Percentiles rank a stretch among this genome's conserved stretches.
phyloP scores from a whole-genome alignment of 2,329 filamentous ascomycete genomes.

The Ophiostoma sp. region DNA sequence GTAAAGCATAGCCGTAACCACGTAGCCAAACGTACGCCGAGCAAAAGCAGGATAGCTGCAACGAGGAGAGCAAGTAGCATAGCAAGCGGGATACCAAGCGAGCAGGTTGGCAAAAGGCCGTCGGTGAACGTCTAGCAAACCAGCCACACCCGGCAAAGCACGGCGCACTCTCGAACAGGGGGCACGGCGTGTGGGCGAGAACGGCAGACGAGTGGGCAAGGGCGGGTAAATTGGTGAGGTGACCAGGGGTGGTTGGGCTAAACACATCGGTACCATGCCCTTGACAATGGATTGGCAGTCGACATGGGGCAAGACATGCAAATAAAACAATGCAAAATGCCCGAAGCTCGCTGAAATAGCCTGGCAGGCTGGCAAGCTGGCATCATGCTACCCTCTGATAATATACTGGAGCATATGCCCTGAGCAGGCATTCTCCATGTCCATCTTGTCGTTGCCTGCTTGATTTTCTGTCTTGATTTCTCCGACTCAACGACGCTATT shows the following conservation, averaged over 20 bases:
- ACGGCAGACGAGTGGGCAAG: background rate
- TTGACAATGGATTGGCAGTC: background rate
- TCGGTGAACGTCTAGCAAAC: constrained; percentile 1
- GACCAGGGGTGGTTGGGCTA: constrained; percentile 1
- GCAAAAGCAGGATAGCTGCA: background rate
- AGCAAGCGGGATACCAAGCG: background rate
- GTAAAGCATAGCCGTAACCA: background rate
- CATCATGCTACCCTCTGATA: no score
- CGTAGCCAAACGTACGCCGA: background rate
- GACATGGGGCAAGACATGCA: background rate
- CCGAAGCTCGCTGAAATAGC: background rate
- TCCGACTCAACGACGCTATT: background rate
- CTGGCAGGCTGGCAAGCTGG: background rate
- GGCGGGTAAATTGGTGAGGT: constrained; percentile 2
- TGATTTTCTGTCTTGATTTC: constrained; percentile 2
- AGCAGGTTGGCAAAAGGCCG: background rate
- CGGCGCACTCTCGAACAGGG: background rate
- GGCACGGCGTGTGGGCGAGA: background rate
- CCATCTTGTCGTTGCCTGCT: background rate
- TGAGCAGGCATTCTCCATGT: no score
- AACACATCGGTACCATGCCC: background rate
- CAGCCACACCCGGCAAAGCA: constrained; percentile 5
- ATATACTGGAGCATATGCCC: no score
- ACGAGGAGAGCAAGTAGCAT: background rate
- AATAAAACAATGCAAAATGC: background rate